These are phyloP conservation scores for Phalaenopsis aphrodite DNA, from an alignment of 106 monocot genomes.

Conservation along the genomic window DNA sequence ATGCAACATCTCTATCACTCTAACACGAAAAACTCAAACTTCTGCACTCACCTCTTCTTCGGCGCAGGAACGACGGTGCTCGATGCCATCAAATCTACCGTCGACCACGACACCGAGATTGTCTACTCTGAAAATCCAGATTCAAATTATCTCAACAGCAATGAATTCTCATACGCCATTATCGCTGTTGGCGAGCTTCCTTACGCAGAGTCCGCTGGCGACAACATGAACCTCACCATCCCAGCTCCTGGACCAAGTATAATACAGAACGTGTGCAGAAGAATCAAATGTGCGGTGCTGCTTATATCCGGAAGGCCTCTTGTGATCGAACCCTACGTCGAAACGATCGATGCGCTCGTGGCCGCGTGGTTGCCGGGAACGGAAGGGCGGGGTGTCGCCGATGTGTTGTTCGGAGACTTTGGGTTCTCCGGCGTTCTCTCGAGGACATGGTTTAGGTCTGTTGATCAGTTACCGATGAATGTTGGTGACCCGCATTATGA, in stretches of 20 bases:
- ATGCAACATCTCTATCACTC: too few species aligned
- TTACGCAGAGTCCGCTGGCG: constrained; percentile 43
- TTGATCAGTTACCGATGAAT: constrained; percentile 54
- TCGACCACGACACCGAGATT: constrained; percentile 29
- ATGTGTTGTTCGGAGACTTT: constrained; percentile 50
- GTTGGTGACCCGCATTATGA: constrained; percentile 42
- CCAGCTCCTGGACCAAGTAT: constrained; percentile 31
- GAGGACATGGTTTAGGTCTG: constrained; percentile 44
- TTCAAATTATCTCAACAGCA: constrained; percentile 14
- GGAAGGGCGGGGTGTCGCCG: constrained; percentile 43
- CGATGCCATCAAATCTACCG: constrained; percentile 38
- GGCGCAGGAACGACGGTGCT: constrained; percentile 45
- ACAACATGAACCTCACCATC: constrained; percentile 45
- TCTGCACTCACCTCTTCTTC: neutral
- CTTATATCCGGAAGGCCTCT: constrained; percentile 44
- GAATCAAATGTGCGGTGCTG: constrained; percentile 28
- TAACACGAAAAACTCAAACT: too few species aligned
- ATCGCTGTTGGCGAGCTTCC: constrained; percentile 50
- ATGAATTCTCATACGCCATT: constrained; percentile 42
- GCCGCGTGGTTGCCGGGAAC: constrained; percentile 52
- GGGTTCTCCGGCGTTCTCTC: constrained; percentile 48
- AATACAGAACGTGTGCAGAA: constrained; percentile 33
- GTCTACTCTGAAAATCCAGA: constrained; percentile 41
- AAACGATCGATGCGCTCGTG: constrained; percentile 40
- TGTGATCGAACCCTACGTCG: constrained; percentile 38